Evolutionary conservation across 306 rosid genomes (phyloP), one percentile per base, ranked within the genome.

Genomic region (Ammopiptanthus mongolicus): DNA sequence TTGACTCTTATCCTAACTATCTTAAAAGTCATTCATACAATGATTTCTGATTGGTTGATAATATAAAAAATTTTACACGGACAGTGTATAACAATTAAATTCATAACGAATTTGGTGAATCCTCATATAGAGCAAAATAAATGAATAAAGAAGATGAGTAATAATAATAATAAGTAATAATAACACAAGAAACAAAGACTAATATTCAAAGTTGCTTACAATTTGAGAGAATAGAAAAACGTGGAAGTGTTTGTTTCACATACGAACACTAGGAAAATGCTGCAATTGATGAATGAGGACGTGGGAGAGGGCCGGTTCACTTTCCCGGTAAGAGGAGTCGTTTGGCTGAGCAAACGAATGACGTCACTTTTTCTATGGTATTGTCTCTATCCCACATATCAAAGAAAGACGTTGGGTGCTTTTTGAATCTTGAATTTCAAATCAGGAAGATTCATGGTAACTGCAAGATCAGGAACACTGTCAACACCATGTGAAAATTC

Each of bases 401-500:
- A 22, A 8, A 6, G 19, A 15, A 19, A 5, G 1, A 21, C 21
- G n/a, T 69, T 12, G 56, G 8, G 55, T 37, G 3, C 72, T 73
- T 72, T 73, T 29, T 60, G 76, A 78, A 78, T 77, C 74, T 73
- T 68, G 0, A 15, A 50, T 25, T 68, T 78, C 80, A 51, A 82
- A 72, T 77, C 82, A 67, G 0, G 42, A 73, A 83, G 65, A 83
- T 83, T 73, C 86, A 22, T 29, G 5, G 65, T 46, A 73, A 61
- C 31, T 42, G 19, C 68, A 8, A 58, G 4, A 42, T 39, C 0
- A 6, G 29, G 14, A 9, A 41, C 29, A 50, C 14, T 13, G 2
- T 23, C 63, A 48, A n/a, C 21, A 33, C 50, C 74, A 18, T 15
- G 23, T 56, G 10, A 23, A 36, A 39, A 36, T 75, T 64, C 46